Evolutionary conservation across 768 basidiomycete species (phyloP), one percentile per base, ranked within the genome.

Genomic region (Dioszegia crocea): DNA sequence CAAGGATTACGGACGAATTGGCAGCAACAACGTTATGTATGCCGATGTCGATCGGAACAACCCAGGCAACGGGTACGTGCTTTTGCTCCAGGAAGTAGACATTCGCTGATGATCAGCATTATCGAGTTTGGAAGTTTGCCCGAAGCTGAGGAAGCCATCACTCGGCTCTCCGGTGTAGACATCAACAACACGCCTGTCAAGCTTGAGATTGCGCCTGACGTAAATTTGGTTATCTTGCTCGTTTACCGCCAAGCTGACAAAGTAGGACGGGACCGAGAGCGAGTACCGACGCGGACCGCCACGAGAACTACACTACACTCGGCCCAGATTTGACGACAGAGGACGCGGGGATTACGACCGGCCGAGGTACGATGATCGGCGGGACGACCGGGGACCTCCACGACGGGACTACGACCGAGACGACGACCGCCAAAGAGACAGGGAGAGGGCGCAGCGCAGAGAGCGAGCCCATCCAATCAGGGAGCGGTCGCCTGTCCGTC

Each of bases 1-100:
- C 76, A 98, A 98, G 79, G 94, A 98, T 75, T 97, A 93, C 62
- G 94, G 92, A 67, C 89, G 94, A 61, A 87, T 91, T 71, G 89
- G 89, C 49, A 92, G 91, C 41, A 88, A 85, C 73, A 91, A 61
- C 44, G 66, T 97, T 58, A 89, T 88, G 19, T 97, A 88, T 70
- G 91, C 94, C 40, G 94, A 98, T 73, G 87, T 98, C 61, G 93
- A 98, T 74, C 86, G 91, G 38, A 87, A 92, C 71, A 76, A 77
- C 62, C 85, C 88, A 24, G 88, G 88, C 30, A 86, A 90, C 81
- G 94, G 94, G 93, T 96, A 62, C 62, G 87, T 77, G n/a, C 2
- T 16, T 55, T 10, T 43, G 52, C 46, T 36, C 23, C 26, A 11
- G 3, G 8, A 21, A 2, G 43, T 24, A n/a, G 14, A 14, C 10